These are phyloP conservation scores for Filosporella fistucella DNA, from an alignment of 495 filamentous ascomycete genomes.

Conservation along the genomic window DNA sequence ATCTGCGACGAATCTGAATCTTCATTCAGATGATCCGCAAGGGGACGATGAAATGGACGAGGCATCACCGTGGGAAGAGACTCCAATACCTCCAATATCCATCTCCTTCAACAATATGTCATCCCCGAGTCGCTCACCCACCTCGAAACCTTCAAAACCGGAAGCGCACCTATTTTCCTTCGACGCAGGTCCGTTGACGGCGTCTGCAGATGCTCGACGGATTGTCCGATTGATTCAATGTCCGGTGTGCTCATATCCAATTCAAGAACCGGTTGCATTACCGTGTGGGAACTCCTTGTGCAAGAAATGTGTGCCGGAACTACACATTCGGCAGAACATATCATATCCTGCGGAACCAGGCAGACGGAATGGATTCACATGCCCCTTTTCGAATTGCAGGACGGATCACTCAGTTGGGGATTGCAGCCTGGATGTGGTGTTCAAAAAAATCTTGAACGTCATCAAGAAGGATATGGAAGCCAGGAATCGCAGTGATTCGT, in stretches of 20 bases:
- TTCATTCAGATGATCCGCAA: too few species aligned
- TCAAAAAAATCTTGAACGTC: constrained; percentile 58
- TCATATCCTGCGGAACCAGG: constrained; percentile 65
- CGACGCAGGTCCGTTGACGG: constrained; percentile 27
- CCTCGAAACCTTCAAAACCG: too few species aligned
- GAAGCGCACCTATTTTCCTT: too few species aligned
- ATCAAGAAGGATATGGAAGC: constrained; percentile 42
- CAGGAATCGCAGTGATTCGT: constrained; percentile 24
- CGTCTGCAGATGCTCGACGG: constrained; percentile 45
- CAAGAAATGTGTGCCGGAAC: constrained; percentile 64
- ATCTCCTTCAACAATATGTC: too few species aligned
- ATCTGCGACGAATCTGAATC: too few species aligned
- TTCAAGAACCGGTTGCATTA: constrained; percentile 65
- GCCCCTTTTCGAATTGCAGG: constrained; percentile 62
- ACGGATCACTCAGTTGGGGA: constrained; percentile 72
- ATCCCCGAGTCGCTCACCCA: too few species aligned
- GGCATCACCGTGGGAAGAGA: too few species aligned
- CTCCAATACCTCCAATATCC: too few species aligned
- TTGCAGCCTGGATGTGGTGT: constrained; percentile 69
- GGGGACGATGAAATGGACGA: too few species aligned
- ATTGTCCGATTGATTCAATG: constrained; percentile 74
- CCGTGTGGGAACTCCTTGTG: constrained; percentile 83
- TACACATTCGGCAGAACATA: constrained; percentile 58
- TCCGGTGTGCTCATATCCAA: constrained; percentile 62
- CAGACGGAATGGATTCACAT: constrained; percentile 63